These are phyloP conservation scores for Trifolium pratense DNA, from an alignment of 306 rosid genomes.

Conservation along the genomic window DNA sequence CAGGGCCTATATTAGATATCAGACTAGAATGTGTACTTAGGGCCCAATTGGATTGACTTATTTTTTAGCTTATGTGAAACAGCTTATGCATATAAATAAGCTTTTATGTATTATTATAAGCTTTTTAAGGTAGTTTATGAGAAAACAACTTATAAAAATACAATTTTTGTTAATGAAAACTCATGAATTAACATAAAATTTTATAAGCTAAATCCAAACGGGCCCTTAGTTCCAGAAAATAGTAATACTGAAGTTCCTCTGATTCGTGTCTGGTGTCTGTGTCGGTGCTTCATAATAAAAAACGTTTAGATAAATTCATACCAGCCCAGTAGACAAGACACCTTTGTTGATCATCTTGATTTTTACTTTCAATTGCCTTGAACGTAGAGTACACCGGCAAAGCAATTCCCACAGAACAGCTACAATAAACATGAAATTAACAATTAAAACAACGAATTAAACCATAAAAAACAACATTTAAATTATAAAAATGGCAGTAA, in stretches of 20 bases:
- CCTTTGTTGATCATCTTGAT: slow-evolving; percentile 68
- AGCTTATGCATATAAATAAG: no score
- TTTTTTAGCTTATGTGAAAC: no score
- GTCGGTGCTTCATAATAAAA: no score
- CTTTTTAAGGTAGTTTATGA: no score
- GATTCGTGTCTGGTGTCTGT: no score
- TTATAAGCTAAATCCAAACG: no score
- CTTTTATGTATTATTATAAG: no score
- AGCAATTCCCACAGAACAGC: slow-evolving; percentile 86
- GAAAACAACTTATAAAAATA: no score
- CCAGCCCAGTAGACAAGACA: slow-evolving; percentile 98
- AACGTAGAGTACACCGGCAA: slow-evolving; percentile 90
- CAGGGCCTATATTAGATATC: background rate
- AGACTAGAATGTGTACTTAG: slow-evolving; percentile 1
- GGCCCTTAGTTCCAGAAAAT: slow-evolving; percentile 19
- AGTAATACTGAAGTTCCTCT: slow-evolving; percentile 12
- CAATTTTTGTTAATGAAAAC: no score
- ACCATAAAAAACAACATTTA: background rate
- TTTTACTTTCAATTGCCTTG: slow-evolving; percentile 84
- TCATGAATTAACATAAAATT: no score
- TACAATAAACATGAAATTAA: slow-evolving; percentile 41
- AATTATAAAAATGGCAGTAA: no score
- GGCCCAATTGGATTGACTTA: no score
- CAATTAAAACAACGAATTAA: background rate
- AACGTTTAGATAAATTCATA: slow-evolving; percentile 19